These are phyloP conservation scores for Cladosporium sphaerospermum DNA, from an alignment of 2,329 filamentous ascomycete genomes.

Conservation along the genomic window DNA sequence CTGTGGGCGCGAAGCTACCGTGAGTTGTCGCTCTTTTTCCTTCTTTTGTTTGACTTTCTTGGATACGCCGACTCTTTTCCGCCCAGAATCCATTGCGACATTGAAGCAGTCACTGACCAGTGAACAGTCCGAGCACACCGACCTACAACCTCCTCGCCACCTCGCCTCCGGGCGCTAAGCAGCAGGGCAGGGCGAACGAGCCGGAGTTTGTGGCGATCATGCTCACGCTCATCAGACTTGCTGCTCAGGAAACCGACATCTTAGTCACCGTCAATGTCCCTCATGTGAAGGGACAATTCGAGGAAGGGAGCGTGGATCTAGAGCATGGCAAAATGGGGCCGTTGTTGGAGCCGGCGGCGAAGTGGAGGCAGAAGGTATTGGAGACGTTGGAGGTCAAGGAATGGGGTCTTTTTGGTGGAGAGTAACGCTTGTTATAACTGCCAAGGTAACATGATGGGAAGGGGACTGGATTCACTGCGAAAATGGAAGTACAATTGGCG, in stretches of 20 bases:
- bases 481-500: no score
- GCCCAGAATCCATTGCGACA: no score
- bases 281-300: constrained; percentile 68
- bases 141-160: constrained; percentile 65
- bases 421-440: neutral
- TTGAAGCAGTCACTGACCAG: no score
- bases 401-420: constrained; percentile 61
- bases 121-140: constrained; percentile 45
- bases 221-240: constrained; percentile 69
- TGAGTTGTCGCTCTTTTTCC: constrained; percentile 23
- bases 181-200: constrained; percentile 40
- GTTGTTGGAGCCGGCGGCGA: constrained; percentile 56
- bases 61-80: neutral
- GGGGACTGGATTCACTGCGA: no score
- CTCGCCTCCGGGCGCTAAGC: constrained; percentile 36
- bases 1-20: constrained; percentile 31
- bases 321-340: constrained; percentile 59
- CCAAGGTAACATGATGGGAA: no score
- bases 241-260: constrained; percentile 70
- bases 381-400: constrained; percentile 71
- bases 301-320: constrained; percentile 64
- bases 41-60: neutral
- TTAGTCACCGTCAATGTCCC: constrained; percentile 85
- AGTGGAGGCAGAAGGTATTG: constrained; percentile 65
- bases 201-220: constrained; percentile 59